Evolutionary conservation across 495 filamentous ascomycete genomes (phyloP), one percentile per base, ranked within the genome.

Genomic region (Talaromyces wortmannii): DNA sequence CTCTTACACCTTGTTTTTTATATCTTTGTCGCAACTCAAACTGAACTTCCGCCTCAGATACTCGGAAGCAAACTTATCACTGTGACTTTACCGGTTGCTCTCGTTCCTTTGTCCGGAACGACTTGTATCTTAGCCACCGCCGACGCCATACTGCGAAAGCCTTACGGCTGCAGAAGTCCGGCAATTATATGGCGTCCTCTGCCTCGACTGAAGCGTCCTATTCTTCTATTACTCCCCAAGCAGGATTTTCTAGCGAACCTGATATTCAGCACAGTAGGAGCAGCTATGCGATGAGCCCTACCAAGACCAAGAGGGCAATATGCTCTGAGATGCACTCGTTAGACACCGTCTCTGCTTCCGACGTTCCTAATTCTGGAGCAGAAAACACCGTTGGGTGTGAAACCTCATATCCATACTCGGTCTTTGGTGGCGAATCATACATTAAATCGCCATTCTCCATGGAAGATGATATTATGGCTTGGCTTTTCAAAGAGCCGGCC

Each of bases 91-190:
- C 89, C 36, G 90, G 91, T 59, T 98, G 94, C 67, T 80, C 85
- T 55, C 88, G 92, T 45, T 85, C 85, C 52, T 98, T 98, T 72
- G 94, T 97, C 56, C 83, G 94, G 61, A 90, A 96, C 60, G 94
- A 98, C 65, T 79, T 98, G 48, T 95, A 94, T 63, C 83, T 91
- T 59, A 85, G 94, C 29, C 94, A 98, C 76, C 86, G 88, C 64
- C 94, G 96, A 66, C 84, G 94, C 54, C 94, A 98, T 69, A 96
- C 90, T 13, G 92, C 91, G 56, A 87, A 91, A 62, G 94, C 92
- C 47, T 97, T 92, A 12, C 91, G 95, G 68, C 75, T 97, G 50
- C 92, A 92, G 72, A 86, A 91, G 57, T 95, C 92, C 66, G 92
- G 30, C 23, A 32, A n/a, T n/a, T 16, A 36, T 36, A 12, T n/a